Conservation (phyloP, 371 early-diverging fungal species). For the Rhizopus microsporus region DNA sequence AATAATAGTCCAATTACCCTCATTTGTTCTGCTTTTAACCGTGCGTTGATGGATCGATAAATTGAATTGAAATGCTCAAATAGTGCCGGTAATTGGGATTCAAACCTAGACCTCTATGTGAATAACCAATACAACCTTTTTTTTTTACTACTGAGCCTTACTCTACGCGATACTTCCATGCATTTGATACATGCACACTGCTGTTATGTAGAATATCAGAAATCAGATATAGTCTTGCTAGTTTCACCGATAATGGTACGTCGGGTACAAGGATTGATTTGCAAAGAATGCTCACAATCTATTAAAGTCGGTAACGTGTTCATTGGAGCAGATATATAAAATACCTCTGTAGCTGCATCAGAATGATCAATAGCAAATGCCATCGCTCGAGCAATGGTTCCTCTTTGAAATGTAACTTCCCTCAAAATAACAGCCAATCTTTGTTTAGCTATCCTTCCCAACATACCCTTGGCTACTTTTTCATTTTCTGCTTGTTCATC, state of each 20-base stretch:
- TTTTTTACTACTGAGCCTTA: conserved; percentile 23
- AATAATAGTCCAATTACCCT: conserved; percentile 39
- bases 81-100: conserved; percentile 61
- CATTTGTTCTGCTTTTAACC: conserved; percentile 86
- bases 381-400: conserved; percentile 82
- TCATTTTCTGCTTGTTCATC: conserved; percentile 59
- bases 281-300: conserved; percentile 71
- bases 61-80: conserved; percentile 74
- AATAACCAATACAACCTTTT: not conserved
- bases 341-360: conserved; percentile 76
- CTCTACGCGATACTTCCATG: conserved; percentile 82
- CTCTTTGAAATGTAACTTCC: conserved; percentile 60
- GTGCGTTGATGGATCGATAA: conserved; percentile 66
- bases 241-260: conserved; percentile 66
- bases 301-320: conserved; percentile 1
- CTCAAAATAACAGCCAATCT: conserved; percentile 60
- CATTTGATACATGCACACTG: conserved; percentile 76
- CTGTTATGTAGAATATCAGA: conserved; percentile 89
- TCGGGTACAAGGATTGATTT: conserved; percentile 60
- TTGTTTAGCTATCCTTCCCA: conserved; percentile 63
- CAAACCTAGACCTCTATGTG: conserved; percentile 41
- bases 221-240: conserved; percentile 79
- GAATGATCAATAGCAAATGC: conserved; percentile 87
- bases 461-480: conserved; percentile 50
- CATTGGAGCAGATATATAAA: not conserved